Evolutionary conservation across 805 yeast genomes (phyloP), one percentile per base, ranked within the genome.

Genomic region (Dipodascus geniculatus): DNA sequence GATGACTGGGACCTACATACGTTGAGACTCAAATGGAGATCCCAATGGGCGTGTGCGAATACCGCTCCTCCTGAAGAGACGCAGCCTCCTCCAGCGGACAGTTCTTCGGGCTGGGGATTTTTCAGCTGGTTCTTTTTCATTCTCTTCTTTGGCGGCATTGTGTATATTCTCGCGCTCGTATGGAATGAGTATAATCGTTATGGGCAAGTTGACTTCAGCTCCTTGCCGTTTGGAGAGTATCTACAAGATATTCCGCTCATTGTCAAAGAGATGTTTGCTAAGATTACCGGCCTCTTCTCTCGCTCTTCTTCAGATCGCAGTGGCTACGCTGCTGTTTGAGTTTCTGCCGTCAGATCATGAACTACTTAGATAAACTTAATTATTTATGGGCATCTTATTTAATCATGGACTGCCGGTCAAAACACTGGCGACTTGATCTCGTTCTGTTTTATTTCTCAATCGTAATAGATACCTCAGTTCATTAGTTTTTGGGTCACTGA

Each of bases 241-340:
- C 75, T 86, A 66, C 81, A 82, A 59, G 90, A 85, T 54, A 80
- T 87, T 24, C 74, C 85, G 50, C 79, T 75, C 58, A 91, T 88
- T 63, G 80, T 88, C 51, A 70, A 82, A 33, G 96, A 87, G 59
- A 82, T 90, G 56, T 59, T 78, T 48, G 75, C 72, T 57, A 96
- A 90, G 68, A 74, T 90, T 2, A 70, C 80, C 48, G 78, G 78
- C 52, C 87, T 89, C 33, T 74, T 82, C 52, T 83, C 90, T 3
- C 76, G 81, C 22, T 69, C 75, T 53, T 54, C 66, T 22, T 38
- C 44, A 11, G 44, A 38, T 6, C 78, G 96, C 65, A 95, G 95
- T 23, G 98, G 96, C 20, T 91, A 93, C 67, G 83, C 95, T 64
- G 98, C 97, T 38, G 95, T 93, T 9, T 90, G 74, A 53, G 24